Conservation (phyloP, 306 rosid genomes). For the Malus asiatica region DNA sequence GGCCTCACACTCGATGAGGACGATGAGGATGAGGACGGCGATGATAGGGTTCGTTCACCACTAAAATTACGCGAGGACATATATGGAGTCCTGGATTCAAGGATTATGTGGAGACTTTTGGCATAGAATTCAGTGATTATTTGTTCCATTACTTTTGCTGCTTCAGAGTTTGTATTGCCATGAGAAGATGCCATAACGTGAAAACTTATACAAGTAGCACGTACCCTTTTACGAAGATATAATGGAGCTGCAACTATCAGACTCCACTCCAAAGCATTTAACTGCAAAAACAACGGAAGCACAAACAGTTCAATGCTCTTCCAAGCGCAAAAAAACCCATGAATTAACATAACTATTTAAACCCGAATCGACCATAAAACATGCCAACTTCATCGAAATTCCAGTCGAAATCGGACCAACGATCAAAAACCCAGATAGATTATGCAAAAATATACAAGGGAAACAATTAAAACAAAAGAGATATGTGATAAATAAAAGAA, state of each 20-base stretch:
- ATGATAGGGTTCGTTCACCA: slow-evolving; percentile 43
- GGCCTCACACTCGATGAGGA: slow-evolving; percentile 71
- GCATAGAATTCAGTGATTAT: slow-evolving; percentile 71
- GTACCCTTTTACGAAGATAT: not conserved
- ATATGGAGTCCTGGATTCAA: slow-evolving; percentile 61
- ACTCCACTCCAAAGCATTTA: not conserved
- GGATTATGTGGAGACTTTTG: slow-evolving; percentile 70
- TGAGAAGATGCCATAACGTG: slow-evolving; percentile 51
- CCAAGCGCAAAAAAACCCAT: not conserved
- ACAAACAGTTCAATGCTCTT: not conserved
- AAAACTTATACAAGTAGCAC: not conserved
- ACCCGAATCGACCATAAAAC: not conserved
- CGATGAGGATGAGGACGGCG: slow-evolving; percentile 66
- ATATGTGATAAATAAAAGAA: not conserved
- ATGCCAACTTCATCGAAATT: not conserved
- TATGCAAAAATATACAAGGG: not conserved
- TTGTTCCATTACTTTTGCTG: slow-evolving; percentile 51
- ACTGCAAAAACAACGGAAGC: slow-evolving; percentile 7
- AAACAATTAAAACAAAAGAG: not conserved
- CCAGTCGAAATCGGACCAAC: not conserved
- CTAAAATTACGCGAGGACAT: slow-evolving; percentile 55
- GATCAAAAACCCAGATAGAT: not conserved
- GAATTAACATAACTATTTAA: not conserved
- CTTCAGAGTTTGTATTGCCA: slow-evolving; percentile 57
- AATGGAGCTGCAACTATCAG: not conserved